These are phyloP conservation scores for Fusarium verticillioides DNA, from an alignment of 2,329 filamentous ascomycete genomes.

Conservation along the genomic window DNA sequence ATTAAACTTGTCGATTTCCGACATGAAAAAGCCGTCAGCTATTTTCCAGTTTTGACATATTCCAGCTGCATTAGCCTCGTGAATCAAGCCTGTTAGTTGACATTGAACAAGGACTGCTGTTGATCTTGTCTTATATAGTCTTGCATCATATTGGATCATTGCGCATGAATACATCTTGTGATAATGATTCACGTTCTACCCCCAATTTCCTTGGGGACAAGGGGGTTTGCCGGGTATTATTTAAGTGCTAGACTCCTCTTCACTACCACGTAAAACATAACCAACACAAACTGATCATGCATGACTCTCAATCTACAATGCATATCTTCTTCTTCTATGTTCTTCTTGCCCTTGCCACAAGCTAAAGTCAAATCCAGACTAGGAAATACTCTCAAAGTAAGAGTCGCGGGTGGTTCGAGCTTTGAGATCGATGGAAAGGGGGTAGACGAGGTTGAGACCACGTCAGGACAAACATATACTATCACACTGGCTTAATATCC, in stretches of 20 bases:
- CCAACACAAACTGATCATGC: too few species aligned
- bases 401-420: not conserved
- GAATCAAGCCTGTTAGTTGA: fast-evolving
- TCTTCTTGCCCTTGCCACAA: too few species aligned
- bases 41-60: not conserved
- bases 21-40: not conserved
- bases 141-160: fast-evolving
- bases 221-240: too few species aligned
- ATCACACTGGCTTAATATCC: not conserved
- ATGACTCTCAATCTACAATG: too few species aligned
- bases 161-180: not conserved
- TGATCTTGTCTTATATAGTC: not conserved
- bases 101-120: not conserved
- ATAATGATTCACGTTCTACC: not conserved
- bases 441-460: not conserved
- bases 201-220: not conserved
- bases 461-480: not conserved
- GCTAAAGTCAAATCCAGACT: not conserved
- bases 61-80: too few species aligned
- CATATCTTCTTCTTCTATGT: too few species aligned
- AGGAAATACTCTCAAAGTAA: not conserved
- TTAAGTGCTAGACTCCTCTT: too few species aligned
- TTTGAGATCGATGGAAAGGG: not conserved
- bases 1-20: fast-evolving
- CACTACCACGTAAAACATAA: too few species aligned